Percentiles rank a stretch among this genome's conserved stretches.
Conservation (phyloP, 441 rosid genomes). For the Pelargonium myrrhifolium region DNA sequence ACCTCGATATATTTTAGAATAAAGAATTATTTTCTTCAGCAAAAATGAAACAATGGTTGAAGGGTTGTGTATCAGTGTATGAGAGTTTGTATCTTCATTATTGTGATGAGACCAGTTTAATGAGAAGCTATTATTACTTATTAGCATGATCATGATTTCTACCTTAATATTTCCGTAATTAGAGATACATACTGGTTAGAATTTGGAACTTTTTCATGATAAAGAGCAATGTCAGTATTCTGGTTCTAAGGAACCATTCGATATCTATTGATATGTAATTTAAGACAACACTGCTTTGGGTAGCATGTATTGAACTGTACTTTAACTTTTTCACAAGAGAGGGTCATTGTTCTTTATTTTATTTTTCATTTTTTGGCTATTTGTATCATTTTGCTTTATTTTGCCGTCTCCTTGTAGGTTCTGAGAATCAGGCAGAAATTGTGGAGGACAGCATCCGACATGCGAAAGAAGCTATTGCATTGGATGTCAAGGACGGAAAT, state of each 20-base stretch:
- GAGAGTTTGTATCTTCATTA: background rate
- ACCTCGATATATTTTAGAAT: too few relatives aligned
- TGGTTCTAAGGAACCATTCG: background rate
- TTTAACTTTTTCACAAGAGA: background rate
- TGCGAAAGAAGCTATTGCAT: conserved; percentile 63
- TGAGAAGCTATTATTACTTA: background rate
- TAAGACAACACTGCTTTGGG: background rate
- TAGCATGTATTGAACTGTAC: background rate
- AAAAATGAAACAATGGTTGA: background rate
- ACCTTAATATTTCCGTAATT: background rate
- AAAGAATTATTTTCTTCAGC: too few relatives aligned
- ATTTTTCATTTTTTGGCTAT: background rate
- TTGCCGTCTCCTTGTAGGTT: conserved; percentile 27
- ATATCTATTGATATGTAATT: background rate
- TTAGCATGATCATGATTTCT: background rate
- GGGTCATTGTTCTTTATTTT: background rate
- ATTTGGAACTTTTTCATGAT: background rate
- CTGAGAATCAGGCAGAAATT: conserved; percentile 47
- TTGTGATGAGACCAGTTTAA: background rate
- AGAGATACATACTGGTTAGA: background rate
- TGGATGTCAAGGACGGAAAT: conserved; percentile 74
- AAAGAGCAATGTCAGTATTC: background rate
- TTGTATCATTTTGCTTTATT: conserved; percentile 13
- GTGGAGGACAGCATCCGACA: conserved; percentile 62
- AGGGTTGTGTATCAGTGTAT: background rate